A percentile compares a stretch with the other conserved stretches of the same genome.
These are phyloP conservation scores for Entophlyctis luteolus DNA, from an alignment of 192 early-diverging fungal species.

Conservation along the genomic window DNA sequence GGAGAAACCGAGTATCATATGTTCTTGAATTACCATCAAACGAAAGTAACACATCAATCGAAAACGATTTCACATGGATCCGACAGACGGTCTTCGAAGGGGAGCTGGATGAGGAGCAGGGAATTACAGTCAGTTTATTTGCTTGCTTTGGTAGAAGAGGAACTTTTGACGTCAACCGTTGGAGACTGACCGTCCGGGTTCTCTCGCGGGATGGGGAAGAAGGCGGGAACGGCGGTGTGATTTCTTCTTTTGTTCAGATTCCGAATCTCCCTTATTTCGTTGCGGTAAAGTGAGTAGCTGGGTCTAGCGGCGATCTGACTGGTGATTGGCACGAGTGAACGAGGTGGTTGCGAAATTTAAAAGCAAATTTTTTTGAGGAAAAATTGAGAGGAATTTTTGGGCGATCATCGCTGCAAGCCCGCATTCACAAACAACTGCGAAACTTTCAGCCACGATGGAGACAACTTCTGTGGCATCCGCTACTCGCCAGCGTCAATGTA, in stretches of 20 bases:
- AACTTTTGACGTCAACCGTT: conserved; percentile 73
- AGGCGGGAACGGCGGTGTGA: neutral
- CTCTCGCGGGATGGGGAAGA: neutral
- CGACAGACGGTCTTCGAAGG: conserved; percentile 58
- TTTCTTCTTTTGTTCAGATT: conserved; percentile 34
- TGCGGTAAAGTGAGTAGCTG: conserved; percentile 14
- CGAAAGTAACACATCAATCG: conserved; percentile 5
- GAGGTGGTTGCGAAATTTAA: too few relatives aligned
- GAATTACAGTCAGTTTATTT: conserved; percentile 36
- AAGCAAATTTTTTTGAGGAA: too few relatives aligned
- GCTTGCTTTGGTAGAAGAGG: conserved; percentile 62
- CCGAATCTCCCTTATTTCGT: conserved; percentile 37
- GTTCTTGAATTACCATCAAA: conserved; percentile 51
- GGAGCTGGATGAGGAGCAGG: conserved; percentile 52
- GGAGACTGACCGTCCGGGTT: conserved; percentile 50
- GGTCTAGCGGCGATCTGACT: too few relatives aligned
- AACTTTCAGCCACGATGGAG: too few relatives aligned
- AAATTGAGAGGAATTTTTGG: too few relatives aligned
- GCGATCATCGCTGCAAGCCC: too few relatives aligned
- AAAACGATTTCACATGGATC: conserved; percentile 56
- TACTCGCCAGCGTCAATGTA: too few relatives aligned
- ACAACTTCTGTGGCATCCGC: too few relatives aligned
- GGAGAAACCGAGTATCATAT: conserved; percentile 58
- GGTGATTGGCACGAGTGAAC: too few relatives aligned
- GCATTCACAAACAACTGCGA: too few relatives aligned